phyloP scores from a whole-genome alignment of 495 filamentous ascomycete genomes.

The Astrothelium macrocarpum region DNA sequence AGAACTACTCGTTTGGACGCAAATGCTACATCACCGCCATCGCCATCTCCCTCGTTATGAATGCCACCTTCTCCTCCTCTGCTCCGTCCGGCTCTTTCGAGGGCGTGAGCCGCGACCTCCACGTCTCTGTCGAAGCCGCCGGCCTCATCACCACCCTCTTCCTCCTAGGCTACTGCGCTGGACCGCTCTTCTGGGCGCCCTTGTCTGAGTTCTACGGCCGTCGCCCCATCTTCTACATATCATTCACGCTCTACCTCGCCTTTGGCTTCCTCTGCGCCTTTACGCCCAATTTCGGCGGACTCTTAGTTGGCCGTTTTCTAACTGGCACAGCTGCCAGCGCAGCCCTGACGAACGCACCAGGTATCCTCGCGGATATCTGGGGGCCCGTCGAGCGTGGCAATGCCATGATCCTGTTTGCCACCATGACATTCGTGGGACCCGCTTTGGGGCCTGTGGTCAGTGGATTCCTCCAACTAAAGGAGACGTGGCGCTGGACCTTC shows the following conservation, averaged over 20 bases:
- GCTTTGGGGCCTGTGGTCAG: conserved; percentile 49
- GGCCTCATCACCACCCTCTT: conserved; percentile 44
- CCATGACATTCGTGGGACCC: conserved; percentile 38
- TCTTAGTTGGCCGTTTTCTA: conserved; percentile 40
- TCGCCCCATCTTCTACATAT: conserved; percentile 37
- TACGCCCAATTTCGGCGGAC: conserved; percentile 37
- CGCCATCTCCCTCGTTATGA: conserved; percentile 41
- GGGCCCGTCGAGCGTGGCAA: conserved; percentile 39
- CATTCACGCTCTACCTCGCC: conserved; percentile 34
- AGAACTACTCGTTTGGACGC: conserved; percentile 40
- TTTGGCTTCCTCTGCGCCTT: conserved; percentile 43
- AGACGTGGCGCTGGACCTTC: conserved; percentile 42
- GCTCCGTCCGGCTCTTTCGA: conserved; percentile 41
- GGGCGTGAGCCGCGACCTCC: conserved; percentile 37
- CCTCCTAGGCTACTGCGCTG: conserved; percentile 43
- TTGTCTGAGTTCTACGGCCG: conserved; percentile 43
- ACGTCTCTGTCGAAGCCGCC: conserved; percentile 35
- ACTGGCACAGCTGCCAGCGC: conserved; percentile 40
- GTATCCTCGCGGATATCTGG: conserved; percentile 43
- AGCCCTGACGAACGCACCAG: conserved; percentile 38
- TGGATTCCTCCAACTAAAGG: conserved; percentile 38
- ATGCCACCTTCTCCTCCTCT: conserved; percentile 46
- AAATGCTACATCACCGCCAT: conserved; percentile 39
- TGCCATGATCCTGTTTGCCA: conserved; percentile 32
- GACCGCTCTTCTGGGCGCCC: conserved; percentile 44